Conservation (phyloP, 177 flowering plant genomes). For the Vitis hybrid region DNA sequence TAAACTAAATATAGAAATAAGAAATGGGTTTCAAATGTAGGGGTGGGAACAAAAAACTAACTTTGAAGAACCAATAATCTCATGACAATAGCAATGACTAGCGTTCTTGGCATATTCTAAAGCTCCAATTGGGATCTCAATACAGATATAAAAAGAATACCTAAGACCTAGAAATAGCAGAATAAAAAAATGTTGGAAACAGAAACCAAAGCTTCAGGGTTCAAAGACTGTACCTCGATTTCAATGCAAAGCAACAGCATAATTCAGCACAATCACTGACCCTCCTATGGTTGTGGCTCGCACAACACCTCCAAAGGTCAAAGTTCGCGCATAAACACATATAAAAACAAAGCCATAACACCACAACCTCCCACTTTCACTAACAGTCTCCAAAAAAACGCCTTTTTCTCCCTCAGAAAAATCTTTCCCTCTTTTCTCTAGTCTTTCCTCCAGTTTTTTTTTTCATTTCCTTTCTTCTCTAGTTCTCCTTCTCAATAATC, state of each 20-base stretch:
- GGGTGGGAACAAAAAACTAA: constrained; percentile 31
- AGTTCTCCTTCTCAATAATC: too few species aligned
- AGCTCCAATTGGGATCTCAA: constrained; percentile 18
- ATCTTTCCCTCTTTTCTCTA: too few species aligned
- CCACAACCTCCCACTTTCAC: neutral
- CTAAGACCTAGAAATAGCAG: constrained; percentile 15
- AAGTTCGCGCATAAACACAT: constrained; percentile 7
- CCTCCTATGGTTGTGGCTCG: constrained; percentile 27
- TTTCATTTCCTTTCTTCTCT: too few species aligned
- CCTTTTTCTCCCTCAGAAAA: too few species aligned
- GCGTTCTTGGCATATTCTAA: constrained; percentile 8
- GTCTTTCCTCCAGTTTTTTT: too few species aligned
- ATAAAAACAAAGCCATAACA: constrained; percentile 11
- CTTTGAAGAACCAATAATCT: constrained; percentile 9
- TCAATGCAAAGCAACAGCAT: constrained; percentile 32
- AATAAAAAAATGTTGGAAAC: constrained; percentile 26
- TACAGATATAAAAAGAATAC: constrained; percentile 8
- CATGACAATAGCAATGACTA: constrained; percentile 19
- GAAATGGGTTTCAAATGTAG: constrained; percentile 1
- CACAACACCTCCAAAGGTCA: constrained; percentile 18
- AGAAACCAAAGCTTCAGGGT: constrained; percentile 23
- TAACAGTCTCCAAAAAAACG: too few species aligned
- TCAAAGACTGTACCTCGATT: constrained; percentile 41
- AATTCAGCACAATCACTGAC: constrained; percentile 46
- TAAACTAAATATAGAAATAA: constrained; percentile 12